Conservation (phyloP, 202 grass and related monocot genomes). For the Eragrostis tef region DNA sequence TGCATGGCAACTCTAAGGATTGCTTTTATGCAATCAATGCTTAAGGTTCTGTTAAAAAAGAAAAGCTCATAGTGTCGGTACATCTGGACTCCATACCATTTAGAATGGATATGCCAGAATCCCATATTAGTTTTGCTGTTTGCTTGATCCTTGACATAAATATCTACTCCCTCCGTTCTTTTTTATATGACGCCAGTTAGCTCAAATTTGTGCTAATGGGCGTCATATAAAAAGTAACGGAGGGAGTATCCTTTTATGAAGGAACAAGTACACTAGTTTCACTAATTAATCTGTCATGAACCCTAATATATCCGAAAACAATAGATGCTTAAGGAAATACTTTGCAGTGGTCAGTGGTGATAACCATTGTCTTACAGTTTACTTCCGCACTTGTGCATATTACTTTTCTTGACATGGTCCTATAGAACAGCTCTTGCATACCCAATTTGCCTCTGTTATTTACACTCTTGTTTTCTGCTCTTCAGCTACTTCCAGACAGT, state of each 20-base stretch:
- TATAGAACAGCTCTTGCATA: background rate
- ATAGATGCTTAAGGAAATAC: conserved; percentile 9
- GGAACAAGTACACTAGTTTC: background rate
- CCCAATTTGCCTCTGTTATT: conserved; percentile 6
- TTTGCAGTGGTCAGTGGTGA: background rate
- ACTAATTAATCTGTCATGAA: background rate
- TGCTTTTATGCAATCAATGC: conserved; percentile 3
- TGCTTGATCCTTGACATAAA: background rate
- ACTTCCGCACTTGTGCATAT: background rate
- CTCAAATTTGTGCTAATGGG: no score
- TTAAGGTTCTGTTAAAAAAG: background rate
- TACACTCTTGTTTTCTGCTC: conserved; percentile 34
- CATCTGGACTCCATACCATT: background rate
- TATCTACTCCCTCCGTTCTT: no score
- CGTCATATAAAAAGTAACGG: no score
- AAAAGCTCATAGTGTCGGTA: background rate
- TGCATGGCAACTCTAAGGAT: background rate
- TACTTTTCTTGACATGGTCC: background rate
- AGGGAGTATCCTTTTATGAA: conserved; percentile 30
- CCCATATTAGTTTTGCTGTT: conserved; percentile 16
- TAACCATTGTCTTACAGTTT: background rate
- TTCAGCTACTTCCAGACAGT: conserved; percentile 88
- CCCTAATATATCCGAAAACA: conserved; percentile 10
- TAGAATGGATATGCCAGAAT: background rate
- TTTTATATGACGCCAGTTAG: no score